These are phyloP conservation scores for Phanerodontia chrysosporium DNA, from an alignment of 768 basidiomycete genomes.

Conservation along the genomic window DNA sequence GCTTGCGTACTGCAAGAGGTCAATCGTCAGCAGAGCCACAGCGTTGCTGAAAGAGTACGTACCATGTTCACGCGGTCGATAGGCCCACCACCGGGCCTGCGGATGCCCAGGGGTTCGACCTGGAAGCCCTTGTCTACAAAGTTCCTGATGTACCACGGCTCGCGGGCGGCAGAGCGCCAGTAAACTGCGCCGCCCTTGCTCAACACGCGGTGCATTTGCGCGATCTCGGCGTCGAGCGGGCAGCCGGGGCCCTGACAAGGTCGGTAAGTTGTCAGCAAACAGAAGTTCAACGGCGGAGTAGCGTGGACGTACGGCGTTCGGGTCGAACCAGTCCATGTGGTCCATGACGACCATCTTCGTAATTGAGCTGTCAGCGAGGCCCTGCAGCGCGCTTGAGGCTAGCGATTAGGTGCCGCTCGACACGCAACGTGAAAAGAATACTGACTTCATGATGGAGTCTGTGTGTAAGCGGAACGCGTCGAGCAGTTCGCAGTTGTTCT, in stretches of 20 bases:
- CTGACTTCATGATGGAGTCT: conserved; percentile 63
- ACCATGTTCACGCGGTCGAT: conserved; percentile 71
- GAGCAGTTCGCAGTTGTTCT: conserved; percentile 37
- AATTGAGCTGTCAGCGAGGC: conserved; percentile 42
- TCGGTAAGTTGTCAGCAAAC: background rate
- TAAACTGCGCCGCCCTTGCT: conserved; percentile 55
- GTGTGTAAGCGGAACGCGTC: conserved; percentile 69
- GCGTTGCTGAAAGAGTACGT: background rate
- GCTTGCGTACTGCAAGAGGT: conserved; percentile 9
- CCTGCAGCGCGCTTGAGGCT: conserved; percentile 37
- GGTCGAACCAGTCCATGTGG: conserved; percentile 57
- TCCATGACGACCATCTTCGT: conserved; percentile 72
- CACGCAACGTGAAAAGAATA: background rate
- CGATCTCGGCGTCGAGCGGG: conserved; percentile 35
- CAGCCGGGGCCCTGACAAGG: background rate
- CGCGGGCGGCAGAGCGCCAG: conserved; percentile 60
- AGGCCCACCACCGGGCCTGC: conserved; percentile 43
- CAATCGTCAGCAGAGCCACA: background rate
- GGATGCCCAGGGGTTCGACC: conserved; percentile 47
- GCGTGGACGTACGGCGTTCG: conserved; percentile 21
- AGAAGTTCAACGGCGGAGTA: background rate
- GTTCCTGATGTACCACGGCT: conserved; percentile 58
- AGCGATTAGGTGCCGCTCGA: background rate
- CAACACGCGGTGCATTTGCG: conserved; percentile 53
- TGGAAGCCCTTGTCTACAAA: conserved; percentile 52